phyloP scores from a whole-genome alignment of 306 rosid genomes.

The Inga oerstediana region DNA sequence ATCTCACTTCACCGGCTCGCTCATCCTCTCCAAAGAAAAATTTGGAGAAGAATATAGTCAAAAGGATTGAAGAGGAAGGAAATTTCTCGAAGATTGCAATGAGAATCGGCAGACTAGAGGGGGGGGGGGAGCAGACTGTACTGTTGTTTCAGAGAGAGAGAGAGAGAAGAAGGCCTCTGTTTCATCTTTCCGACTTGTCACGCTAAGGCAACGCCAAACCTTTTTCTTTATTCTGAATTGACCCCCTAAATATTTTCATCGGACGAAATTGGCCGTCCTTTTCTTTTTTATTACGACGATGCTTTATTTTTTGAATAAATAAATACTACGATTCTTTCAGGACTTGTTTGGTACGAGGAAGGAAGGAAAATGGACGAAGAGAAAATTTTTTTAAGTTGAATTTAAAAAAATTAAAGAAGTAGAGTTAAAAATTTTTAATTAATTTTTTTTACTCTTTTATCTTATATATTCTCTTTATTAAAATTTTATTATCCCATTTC shows the following conservation, averaged over 20 bases:
- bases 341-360: too few relatives aligned
- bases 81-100: conserved; percentile 44
- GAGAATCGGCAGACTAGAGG: not conserved
- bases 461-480: too few relatives aligned
- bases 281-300: not conserved
- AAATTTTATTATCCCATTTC: too few relatives aligned
- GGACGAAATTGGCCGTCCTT: conserved; percentile 27
- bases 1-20: not conserved
- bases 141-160: not conserved
- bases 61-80: not conserved
- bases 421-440: too few relatives aligned
- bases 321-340: too few relatives aligned
- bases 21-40: not conserved
- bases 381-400: too few relatives aligned
- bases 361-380: too few relatives aligned
- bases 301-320: too few relatives aligned
- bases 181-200: conserved; percentile 35
- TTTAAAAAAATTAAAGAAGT: too few relatives aligned
- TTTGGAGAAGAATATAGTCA: not conserved
- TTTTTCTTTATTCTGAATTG: not conserved
- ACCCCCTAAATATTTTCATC: not conserved
- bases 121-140: conserved; percentile 5
- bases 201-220: conserved; percentile 34
- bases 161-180: not conserved
- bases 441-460: too few relatives aligned